phyloP scores from a whole-genome alignment of 2,329 filamentous ascomycete species.

The Cryphonectria parasitica region DNA sequence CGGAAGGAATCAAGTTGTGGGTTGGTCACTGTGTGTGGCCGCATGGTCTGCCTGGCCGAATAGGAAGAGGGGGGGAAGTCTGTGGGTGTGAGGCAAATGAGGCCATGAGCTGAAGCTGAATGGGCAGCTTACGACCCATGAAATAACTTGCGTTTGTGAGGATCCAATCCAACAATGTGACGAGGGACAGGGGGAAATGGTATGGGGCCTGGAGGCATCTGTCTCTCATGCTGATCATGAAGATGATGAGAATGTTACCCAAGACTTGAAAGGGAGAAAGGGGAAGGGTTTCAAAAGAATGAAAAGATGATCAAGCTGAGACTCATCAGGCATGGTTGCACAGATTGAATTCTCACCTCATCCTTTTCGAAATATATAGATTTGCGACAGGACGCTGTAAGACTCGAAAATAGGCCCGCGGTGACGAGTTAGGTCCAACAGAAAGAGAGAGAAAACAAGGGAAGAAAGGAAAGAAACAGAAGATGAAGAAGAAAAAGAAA shows the following conservation, averaged over 20 bases:
- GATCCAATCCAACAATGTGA: not conserved
- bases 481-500: too few relatives aligned
- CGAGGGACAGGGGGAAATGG: not conserved
- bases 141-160: not conserved
- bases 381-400: not conserved
- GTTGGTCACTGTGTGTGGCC: not conserved
- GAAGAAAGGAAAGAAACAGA: too few relatives aligned
- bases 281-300: too few relatives aligned
- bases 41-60: not conserved
- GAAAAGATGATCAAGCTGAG: not conserved
- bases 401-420: not conserved
- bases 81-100: constrained; percentile 4
- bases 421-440: not conserved
- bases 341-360: constrained; percentile 9
- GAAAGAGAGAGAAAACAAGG: not conserved
- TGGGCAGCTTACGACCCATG: not conserved
- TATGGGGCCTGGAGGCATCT: not conserved
- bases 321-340: not conserved
- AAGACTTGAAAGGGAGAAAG: not conserved
- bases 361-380: not conserved
- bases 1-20: not conserved
- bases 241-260: not conserved
- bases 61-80: not conserved
- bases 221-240: not conserved
- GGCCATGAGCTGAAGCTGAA: not conserved